Conservation (phyloP, 2,329 filamentous ascomycete genomes). For the Calonectria pauciramosa region DNA sequence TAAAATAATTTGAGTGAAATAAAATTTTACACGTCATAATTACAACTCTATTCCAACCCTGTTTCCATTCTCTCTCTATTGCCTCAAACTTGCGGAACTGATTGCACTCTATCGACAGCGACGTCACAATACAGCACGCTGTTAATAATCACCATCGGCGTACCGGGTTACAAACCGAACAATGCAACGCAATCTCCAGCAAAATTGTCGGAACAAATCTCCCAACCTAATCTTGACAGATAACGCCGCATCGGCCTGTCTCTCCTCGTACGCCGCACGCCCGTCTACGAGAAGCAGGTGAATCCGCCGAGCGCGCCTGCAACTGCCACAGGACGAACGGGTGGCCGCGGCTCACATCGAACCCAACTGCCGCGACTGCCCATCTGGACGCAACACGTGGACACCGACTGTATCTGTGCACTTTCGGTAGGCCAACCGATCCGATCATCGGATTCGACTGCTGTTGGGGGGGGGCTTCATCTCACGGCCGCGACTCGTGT, state of each 20-base stretch:
- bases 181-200: background rate
- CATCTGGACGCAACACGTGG: background rate
- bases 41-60: background rate
- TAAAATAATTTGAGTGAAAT: background rate
- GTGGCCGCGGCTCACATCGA: background rate
- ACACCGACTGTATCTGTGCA: background rate
- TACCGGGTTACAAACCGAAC: background rate
- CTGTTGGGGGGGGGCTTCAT: background rate
- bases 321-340: background rate
- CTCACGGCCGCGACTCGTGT: background rate
- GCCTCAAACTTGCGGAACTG: background rate
- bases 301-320: background rate
- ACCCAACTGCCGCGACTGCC: background rate
- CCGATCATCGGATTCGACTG: slow-evolving; percentile 1
- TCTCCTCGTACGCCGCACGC: background rate
- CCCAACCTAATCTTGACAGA: background rate
- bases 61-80: background rate
- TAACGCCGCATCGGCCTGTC: background rate
- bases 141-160: background rate
- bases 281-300: background rate
- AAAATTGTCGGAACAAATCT: background rate
- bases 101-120: background rate
- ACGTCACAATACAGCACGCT: background rate
- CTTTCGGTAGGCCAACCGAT: background rate
- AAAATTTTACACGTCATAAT: background rate